Evolutionary conservation across 345 rosid genomes (phyloP).

Genomic region (Linum lewisii): DNA sequence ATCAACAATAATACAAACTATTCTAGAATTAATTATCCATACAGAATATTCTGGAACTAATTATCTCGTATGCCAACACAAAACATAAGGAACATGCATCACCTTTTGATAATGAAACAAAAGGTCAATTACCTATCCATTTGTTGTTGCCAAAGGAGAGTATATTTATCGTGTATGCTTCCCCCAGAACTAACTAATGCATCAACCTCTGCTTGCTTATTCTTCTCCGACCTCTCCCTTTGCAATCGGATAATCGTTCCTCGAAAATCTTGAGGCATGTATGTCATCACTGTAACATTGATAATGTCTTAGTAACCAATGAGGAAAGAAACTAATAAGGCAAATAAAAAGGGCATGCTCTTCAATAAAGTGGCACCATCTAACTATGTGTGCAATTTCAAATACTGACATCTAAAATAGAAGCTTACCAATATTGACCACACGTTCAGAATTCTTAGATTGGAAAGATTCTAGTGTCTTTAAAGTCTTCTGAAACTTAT

Average conservation of each 20-base stretch:
- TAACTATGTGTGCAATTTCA: not conserved
- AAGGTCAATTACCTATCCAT: slow-evolving; percentile 57
- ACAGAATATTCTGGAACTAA: no score
- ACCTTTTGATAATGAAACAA: no score
- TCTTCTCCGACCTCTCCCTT: slow-evolving; percentile 93
- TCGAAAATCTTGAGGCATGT: slow-evolving; percentile 99
- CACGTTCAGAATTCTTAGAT: slow-evolving; percentile 61
- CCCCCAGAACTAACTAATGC: slow-evolving; percentile 67
- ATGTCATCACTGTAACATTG: slow-evolving; percentile 74
- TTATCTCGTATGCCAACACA: no score
- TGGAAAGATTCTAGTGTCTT: slow-evolving; percentile 58
- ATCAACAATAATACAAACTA: no score
- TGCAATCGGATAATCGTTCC: slow-evolving; percentile 80
- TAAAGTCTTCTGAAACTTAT: slow-evolving; percentile 33
- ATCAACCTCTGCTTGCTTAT: slow-evolving; percentile 92
- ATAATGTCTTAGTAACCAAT: slow-evolving; percentile 1
- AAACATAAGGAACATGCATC: no score
- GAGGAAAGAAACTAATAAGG: not conserved
- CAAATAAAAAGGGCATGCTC: no score
- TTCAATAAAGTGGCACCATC: no score
- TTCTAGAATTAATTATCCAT: no score
- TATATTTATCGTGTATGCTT: slow-evolving; percentile 65
- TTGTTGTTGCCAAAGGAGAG: slow-evolving; percentile 90
- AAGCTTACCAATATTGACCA: slow-evolving; percentile 69
- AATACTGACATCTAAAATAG: not conserved